Evolutionary conservation across 192 early-diverging fungal species (phyloP).

Genomic region (Coemansia sp.): DNA sequence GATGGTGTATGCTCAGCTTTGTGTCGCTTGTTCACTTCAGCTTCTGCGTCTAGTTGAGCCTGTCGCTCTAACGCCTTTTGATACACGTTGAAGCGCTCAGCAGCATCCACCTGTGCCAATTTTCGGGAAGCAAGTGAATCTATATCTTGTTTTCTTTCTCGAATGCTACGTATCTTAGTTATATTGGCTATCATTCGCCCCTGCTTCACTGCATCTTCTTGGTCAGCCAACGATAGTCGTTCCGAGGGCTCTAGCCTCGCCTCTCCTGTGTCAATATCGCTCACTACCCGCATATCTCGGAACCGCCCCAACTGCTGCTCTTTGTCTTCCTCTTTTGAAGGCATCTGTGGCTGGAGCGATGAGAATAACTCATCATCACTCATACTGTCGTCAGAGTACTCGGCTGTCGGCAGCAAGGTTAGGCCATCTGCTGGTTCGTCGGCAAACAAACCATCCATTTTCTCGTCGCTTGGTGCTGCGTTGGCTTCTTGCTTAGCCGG

Average conservation of each 20-base stretch:
- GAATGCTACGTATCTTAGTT: neutral
- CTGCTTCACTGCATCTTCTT: conserved; percentile 50
- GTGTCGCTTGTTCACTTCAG: conserved; percentile 15
- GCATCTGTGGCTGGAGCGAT: conserved; percentile 1
- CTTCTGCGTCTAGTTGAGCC: conserved; percentile 5
- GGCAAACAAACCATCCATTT: conserved; percentile 1
- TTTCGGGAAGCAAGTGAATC: neutral
- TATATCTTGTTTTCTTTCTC: neutral
- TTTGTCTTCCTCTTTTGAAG: neutral
- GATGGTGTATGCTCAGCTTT: neutral
- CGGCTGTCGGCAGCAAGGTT: conserved; percentile 22
- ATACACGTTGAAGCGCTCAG: conserved; percentile 30
- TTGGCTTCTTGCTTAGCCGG: neutral
- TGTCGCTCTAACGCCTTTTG: conserved; percentile 18
- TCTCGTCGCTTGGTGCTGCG: conserved; percentile 1
- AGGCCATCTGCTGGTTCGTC: conserved; percentile 10
- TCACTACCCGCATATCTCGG: conserved; percentile 13
- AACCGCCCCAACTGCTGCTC: neutral
- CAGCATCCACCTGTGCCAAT: conserved; percentile 18
- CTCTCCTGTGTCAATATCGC: conserved; percentile 18
- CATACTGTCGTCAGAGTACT: conserved; percentile 16
- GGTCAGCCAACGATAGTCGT: conserved; percentile 15
- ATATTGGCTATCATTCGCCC: conserved; percentile 17
- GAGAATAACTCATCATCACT: conserved; percentile 1
- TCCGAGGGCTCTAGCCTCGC: neutral